phyloP scores from a whole-genome alignment of 169 alveolate species.

The Plasmodium coatneyi region DNA sequence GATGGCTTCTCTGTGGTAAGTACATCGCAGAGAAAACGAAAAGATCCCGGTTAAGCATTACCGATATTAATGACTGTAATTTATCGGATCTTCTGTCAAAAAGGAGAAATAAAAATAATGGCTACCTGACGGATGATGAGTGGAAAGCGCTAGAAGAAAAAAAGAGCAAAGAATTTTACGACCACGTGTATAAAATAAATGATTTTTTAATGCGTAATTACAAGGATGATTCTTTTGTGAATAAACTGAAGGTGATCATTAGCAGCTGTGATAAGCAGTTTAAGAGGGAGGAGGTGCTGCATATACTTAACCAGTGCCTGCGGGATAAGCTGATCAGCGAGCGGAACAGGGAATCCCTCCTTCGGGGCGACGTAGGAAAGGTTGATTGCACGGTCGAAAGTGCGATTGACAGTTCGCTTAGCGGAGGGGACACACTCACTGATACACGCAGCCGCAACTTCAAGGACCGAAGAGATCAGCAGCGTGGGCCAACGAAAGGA shows the following conservation, averaged over 20 bases:
- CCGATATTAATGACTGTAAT: constrained; percentile 47
- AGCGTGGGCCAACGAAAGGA: background rate
- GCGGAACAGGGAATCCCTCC: background rate
- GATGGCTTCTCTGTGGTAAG: constrained; percentile 80
- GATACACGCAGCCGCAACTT: too few relatives aligned
- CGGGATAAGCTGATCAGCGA: constrained; percentile 1
- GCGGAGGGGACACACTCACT: background rate
- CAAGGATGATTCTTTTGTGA: constrained; percentile 33
- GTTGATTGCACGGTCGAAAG: background rate
- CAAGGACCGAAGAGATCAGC: background rate
- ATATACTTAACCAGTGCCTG: constrained; percentile 6
- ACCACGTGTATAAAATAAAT: constrained; percentile 26
- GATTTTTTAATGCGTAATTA: constrained; percentile 14
- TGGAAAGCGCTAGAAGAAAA: background rate
- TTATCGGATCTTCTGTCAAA: constrained; percentile 26
- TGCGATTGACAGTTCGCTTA: background rate
- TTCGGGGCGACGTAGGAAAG: background rate
- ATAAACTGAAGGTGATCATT: constrained; percentile 33
- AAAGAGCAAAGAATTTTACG: constrained; percentile 30
- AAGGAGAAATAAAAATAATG: constrained; percentile 12
- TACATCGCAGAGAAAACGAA: constrained; percentile 77
- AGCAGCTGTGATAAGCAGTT: constrained; percentile 2
- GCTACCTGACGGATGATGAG: constrained; percentile 14
- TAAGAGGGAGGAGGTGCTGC: constrained; percentile 11
- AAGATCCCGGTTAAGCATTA: constrained; percentile 74